Evolutionary conservation across 164 flowering plant genomes (phyloP).

Genomic region (Tetracentron sinense): DNA sequence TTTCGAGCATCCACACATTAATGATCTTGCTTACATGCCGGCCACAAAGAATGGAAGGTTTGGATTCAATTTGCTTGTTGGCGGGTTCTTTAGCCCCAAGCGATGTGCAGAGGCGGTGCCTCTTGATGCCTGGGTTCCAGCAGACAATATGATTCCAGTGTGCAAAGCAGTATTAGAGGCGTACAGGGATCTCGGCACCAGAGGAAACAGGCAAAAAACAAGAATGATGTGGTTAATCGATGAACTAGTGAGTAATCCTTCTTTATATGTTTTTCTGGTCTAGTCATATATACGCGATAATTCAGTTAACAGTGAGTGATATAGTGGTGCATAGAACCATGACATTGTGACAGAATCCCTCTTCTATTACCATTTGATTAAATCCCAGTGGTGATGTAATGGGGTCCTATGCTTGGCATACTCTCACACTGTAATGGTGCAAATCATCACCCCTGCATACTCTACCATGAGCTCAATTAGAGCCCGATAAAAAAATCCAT

Average conservation of each 20-base stretch:
- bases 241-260: conserved; percentile 66
- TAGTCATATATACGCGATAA: background rate
- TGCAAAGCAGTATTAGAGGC: conserved; percentile 85
- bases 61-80: conserved; percentile 91
- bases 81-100: conserved; percentile 93
- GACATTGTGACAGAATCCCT: no score
- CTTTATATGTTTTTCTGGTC: background rate
- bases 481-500: no score
- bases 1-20: conserved; percentile 95
- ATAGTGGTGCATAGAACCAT: background rate
- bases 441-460: background rate
- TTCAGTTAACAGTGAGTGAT: background rate
- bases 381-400: no score
- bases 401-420: no score
- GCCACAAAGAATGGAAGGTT: conserved; percentile 74
- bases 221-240: conserved; percentile 99
- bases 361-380: no score
- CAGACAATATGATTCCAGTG: conserved; percentile 64
- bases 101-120: conserved; percentile 92
- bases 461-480: background rate
- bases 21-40: conserved; percentile 97
- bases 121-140: conserved; percentile 92
- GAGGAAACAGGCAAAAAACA: conserved; percentile 90
- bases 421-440: background rate
- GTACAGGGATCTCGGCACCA: conserved; percentile 74